A percentile compares a stretch with the other conserved stretches of the same genome.
Conservation (phyloP, 2,329 filamentous ascomycete genomes). For the Paecilomyces variotii region DNA sequence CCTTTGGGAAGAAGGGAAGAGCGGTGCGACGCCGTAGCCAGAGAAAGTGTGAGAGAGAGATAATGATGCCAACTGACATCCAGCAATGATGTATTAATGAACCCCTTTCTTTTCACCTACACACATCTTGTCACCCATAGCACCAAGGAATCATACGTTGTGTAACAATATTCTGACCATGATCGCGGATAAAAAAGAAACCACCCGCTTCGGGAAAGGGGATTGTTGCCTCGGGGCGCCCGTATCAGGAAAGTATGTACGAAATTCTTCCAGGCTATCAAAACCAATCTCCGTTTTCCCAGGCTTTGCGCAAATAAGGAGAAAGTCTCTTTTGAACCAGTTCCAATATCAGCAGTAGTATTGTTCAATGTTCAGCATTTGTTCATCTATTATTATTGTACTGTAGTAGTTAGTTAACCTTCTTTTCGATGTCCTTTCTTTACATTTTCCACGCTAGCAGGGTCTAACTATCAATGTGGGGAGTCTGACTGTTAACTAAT, state of each 20-base stretch:
- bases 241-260: not conserved
- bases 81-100: not conserved
- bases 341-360: too few relatives aligned
- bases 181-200: not conserved
- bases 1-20: not conserved
- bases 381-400: too few relatives aligned
- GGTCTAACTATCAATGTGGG: too few relatives aligned
- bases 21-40: not conserved
- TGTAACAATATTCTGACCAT: not conserved
- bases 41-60: not conserved
- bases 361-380: too few relatives aligned
- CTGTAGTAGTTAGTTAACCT: too few relatives aligned
- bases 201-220: not conserved
- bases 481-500: too few relatives aligned
- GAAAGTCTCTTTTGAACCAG: not conserved
- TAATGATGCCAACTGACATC: not conserved
- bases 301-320: too few relatives aligned
- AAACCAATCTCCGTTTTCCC: too few relatives aligned
- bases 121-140: not conserved
- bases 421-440: too few relatives aligned
- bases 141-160: not conserved
- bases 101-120: not conserved
- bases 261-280: not conserved
- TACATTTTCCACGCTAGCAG: too few relatives aligned
- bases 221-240: too few relatives aligned